phyloP scores from a whole-genome alignment of 2,329 filamentous ascomycete species.

The Colletotrichum kahawae region DNA sequence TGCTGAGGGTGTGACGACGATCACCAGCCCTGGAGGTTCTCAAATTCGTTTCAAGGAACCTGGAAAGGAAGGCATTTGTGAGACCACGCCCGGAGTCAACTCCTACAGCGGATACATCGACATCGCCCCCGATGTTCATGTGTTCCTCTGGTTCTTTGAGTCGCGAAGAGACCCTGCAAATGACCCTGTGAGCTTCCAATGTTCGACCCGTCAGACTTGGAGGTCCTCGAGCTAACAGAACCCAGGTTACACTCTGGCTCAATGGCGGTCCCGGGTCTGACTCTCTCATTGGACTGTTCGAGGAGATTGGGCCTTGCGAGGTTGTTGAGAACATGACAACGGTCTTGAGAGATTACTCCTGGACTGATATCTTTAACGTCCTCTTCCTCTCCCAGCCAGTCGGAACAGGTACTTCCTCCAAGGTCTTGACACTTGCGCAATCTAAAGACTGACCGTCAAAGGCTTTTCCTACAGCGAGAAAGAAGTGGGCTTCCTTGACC shows the following conservation, averaged over 20 bases:
- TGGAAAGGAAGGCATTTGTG: background rate
- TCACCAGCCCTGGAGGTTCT: background rate
- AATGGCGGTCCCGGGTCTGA: background rate
- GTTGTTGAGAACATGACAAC: conserved; percentile 1
- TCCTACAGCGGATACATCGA: conserved; percentile 7
- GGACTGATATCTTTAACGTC: background rate
- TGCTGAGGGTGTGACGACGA: background rate
- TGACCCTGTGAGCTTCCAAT: background rate
- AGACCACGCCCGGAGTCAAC: conserved; percentile 3
- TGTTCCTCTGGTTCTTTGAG: conserved; percentile 13
- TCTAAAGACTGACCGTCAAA: background rate
- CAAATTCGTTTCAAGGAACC: conserved; percentile 2
- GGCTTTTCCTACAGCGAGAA: conserved; percentile 8
- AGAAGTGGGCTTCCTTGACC: background rate
- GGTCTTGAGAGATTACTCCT: background rate
- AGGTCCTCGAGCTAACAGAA: background rate
- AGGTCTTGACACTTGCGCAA: fast-evolving
- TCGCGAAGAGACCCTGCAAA: conserved; percentile 1
- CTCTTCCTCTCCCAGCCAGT: conserved; percentile 1
- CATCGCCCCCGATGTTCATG: background rate
- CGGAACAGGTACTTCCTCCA: background rate
- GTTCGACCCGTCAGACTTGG: background rate
- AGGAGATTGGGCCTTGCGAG: background rate
- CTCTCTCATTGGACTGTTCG: background rate
- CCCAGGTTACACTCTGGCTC: background rate